Base-by-base conservation (phyloP, 371 early-diverging fungal genomes). In the Apophysomyces trapeziformis region DNA sequence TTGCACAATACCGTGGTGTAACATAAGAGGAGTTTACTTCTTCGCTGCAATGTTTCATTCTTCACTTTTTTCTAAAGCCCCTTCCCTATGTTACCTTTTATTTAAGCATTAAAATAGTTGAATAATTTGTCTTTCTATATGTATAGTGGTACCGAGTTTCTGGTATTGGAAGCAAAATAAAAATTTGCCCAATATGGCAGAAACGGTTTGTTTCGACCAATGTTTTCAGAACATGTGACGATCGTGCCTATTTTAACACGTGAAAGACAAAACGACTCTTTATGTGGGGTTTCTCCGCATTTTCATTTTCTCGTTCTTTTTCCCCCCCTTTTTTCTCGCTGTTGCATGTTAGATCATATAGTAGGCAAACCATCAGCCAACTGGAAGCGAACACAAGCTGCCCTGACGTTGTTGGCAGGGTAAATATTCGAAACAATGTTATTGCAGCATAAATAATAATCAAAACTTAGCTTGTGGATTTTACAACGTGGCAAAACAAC, bases 291-390 rank as follows among this genome's bases (percentile, higher is more conserved):
- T 45, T 58, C 36, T 14, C 36, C 54, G 54, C 54, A 9, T 50
- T 50, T 50, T 26, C 16, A 12, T 56, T 18, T 14, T 12, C 36
- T 39, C 37, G 14, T 45, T 36, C 56, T 38, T 43, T 38, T 21
- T 14, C 44, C 43, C 38, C 38, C 26, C 54, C 38, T 63, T 44
- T 66, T 59, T 36, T 60, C n/a, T 56, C n/a, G 9, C 38, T 57
- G 32, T 38, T 41, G 56, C 60, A 95, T 96, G 95, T 73, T 98
- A 43, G 96, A 97, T 68, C 95, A 98, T 73, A 78, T 95, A 18
- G 83, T 93, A 14, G 97, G 98, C 11, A 91, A 89, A 58, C 98
- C 98, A 8, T 96, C 97, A n/a, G 84, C 95, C 14, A 90, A 89
- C 58, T 90, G 91, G 84, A 92, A 95, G 69, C 89, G 97, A 41